Base-by-base conservation (phyloP, 306 rosid genomes). In the Amphicarpaea edgeworthii region DNA sequence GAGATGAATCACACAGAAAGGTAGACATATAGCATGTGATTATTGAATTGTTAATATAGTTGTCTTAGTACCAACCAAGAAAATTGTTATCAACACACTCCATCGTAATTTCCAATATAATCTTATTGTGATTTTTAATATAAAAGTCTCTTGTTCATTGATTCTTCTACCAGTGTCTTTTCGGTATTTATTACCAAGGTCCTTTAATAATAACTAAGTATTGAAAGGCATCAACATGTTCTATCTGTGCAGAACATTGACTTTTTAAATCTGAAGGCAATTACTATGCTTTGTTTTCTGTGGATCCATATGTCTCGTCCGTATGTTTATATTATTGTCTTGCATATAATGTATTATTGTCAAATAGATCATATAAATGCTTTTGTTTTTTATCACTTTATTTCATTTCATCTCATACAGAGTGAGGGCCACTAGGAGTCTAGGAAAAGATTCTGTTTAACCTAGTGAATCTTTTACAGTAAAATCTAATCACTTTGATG, bases 281-380 rank as follows among this genome's bases (percentile, higher is more conserved):
- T 10, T 16, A 1, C 7, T 9, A 14, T 47, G 68, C 73, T 59
- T 68, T n/a, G 11, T 41, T 38, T 61, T 8, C 19, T 30, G 34
- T 70, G 21, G 54, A 61, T 70, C 38, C 38, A 49, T 30, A 3
- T 75, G 65, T 73, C 71, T 43, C 15, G 16, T 20, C 75, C 23
- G 46, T 79, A 26, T 81, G 85, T 74, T 17, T 68, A 49, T 60
- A 40, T 70, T 49, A 49, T 46, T 78, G 69, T 47, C 57, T 67
- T 21, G 19, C 45, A 34, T 21, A 55, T 20, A 21, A 71, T 72
- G 43, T 8, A 41, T 40, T 61, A 1, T 28, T 51, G 49, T 79
- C 24, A 50, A 70, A 62, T 23, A 6, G 49, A 68, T 43, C 59
- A 53, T 19, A 16, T 49, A n/a, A 41, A 59, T 72, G 77, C 5